Evolutionary conservation across 2,329 filamentous ascomycete species (phyloP).

Genomic region (Mycogone perniciosa): DNA sequence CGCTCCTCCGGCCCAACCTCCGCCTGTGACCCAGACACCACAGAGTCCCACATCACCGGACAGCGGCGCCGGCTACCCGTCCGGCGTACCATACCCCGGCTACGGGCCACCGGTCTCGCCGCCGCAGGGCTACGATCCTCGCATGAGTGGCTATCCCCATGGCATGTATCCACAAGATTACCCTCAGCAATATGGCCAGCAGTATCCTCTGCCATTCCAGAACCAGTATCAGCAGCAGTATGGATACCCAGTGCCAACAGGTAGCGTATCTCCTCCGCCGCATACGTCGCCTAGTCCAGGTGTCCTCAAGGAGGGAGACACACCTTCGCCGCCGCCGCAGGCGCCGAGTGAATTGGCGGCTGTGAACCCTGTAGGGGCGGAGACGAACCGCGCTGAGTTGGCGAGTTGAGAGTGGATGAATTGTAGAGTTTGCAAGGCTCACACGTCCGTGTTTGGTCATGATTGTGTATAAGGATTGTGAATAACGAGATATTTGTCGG

Average conservation of each 20-base stretch:
- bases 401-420: not conserved
- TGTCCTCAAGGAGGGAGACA: slow-evolving; percentile 3
- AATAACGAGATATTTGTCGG: not conserved
- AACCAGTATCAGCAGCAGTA: slow-evolving; percentile 15
- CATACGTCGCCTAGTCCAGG: slow-evolving; percentile 26
- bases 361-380: slow-evolving; percentile 23
- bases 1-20: not conserved
- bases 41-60: slow-evolving; percentile 20
- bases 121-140: slow-evolving; percentile 22
- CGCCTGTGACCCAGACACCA: not conserved
- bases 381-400: slow-evolving; percentile 29
- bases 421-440: not conserved
- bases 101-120: slow-evolving; percentile 18
- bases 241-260: slow-evolving; percentile 13
- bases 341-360: slow-evolving; percentile 23
- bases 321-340: slow-evolving; percentile 10
- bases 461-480: not conserved
- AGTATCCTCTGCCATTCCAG: not conserved
- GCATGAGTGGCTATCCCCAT: slow-evolving; percentile 10
- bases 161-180: slow-evolving; percentile 7
- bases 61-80: slow-evolving; percentile 19
- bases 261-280: slow-evolving; percentile 21
- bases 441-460: not conserved
- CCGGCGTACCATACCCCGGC: slow-evolving; percentile 21
- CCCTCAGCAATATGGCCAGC: slow-evolving; percentile 2